These are phyloP conservation scores for Penicillium sp. DNA, from an alignment of 2,329 filamentous ascomycete genomes.

Conservation along the genomic window DNA sequence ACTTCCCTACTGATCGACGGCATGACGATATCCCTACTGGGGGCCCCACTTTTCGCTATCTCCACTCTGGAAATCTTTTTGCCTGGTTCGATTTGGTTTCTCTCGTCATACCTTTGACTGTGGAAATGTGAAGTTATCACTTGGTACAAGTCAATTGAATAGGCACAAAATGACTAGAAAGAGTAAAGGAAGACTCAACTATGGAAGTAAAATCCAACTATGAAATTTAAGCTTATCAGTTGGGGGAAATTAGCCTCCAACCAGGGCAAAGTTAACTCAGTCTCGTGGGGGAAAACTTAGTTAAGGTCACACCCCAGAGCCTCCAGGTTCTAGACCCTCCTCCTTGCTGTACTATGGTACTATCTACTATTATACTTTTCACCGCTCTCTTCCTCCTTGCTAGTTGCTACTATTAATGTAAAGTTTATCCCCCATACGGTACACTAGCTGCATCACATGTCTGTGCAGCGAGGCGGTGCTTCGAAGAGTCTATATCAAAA, in stretches of 20 bases:
- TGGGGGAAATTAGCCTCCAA: neutral
- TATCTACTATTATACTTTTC: neutral
- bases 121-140: neutral
- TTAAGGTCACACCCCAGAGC: neutral
- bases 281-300: neutral
- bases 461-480: neutral
- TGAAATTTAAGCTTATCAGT: constrained; percentile 21
- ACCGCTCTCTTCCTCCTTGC: constrained; percentile 4
- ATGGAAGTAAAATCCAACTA: too few relatives aligned
- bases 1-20: constrained; percentile 5
- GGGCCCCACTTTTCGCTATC: neutral
- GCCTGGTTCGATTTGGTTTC: neutral
- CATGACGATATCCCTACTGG: constrained; percentile 12
- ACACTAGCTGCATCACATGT: neutral
- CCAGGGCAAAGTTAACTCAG: neutral
- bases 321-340: neutral
- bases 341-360: neutral
- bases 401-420: neutral
- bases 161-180: too few relatives aligned
- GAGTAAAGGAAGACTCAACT: too few relatives aligned
- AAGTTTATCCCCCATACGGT: neutral
- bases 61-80: neutral
- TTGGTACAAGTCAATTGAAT: too few relatives aligned
- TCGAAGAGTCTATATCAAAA: too few relatives aligned
- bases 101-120: neutral